Evolutionary conservation across 2,329 filamentous ascomycete genomes (phyloP), one percentile per base, ranked within the genome.

Genomic region (Cryphonectria naterciae): DNA sequence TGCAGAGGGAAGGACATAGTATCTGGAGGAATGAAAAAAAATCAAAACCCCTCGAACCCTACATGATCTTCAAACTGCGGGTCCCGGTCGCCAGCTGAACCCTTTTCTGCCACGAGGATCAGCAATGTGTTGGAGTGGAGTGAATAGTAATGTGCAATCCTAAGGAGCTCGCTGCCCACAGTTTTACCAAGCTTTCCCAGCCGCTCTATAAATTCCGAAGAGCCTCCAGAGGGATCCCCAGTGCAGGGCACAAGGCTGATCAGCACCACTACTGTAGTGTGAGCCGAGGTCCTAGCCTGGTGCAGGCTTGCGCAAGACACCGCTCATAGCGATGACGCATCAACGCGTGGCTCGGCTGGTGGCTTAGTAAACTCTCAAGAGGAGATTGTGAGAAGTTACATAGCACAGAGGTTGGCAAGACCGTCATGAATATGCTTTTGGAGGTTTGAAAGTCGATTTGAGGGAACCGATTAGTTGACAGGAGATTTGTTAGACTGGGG

Each of bases 181-280:
- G 8, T 25, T 56, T 56, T 15, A n/a, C 52, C n/a, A 56, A 56
- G n/a, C n/a, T 54, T 25, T 56, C 52, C 19, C n/a, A 28, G 52
- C 52, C 52, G 52, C 25, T 25, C n/a, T 25, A 56, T 28, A 28
- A 52, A 25, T 28, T 56, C n/a, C 25, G 52, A 22, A 28, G 52
- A 28, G 10, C 52, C 52, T 56, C 52, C 52, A 56, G 13, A 49
- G 7, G 46, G 25, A 11, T n/a, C n/a, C 52, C 10, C 49, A 28
- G 13, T 17, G 52, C 52, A 28, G 52, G 10, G n/a, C 52, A 56
- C 52, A 25, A 56, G 46, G 52, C 52, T 56, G 52, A 25, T 56
- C 52, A 56, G 52, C 52, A 25, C 52, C 52, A 28, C 52, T 56
- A 56, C n/a, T 54, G n/a, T 54, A 54, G 52, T 56, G 52, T 56